Evolutionary conservation across 768 basidiomycete species (phyloP).

Genomic region (Tephrocybe sp.): DNA sequence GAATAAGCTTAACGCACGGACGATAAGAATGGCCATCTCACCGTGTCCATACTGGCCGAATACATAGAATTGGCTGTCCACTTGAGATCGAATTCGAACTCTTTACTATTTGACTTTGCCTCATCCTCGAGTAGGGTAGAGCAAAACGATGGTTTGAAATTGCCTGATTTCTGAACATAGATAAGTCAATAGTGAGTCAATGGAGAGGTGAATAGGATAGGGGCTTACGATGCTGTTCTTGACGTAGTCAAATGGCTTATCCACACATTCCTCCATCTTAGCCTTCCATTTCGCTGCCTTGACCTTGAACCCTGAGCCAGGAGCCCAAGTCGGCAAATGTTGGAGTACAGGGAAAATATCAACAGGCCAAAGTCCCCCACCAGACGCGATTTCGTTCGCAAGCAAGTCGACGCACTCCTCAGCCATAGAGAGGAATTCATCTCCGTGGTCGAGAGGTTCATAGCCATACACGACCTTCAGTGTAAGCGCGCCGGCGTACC

Average conservation of each 20-base stretch:
- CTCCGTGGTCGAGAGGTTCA: conserved; percentile 32
- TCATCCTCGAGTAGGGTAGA: conserved; percentile 56
- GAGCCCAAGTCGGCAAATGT: conserved; percentile 62
- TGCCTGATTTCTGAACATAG: conserved; percentile 35
- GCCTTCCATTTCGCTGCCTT: conserved; percentile 62
- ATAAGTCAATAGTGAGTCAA: conserved; percentile 7
- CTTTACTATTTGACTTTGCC: conserved; percentile 29
- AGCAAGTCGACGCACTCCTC: conserved; percentile 42
- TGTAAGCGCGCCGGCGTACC: conserved; percentile 60
- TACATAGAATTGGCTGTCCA: conserved; percentile 89
- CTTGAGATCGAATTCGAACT: conserved; percentile 66
- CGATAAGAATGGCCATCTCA: conserved; percentile 20
- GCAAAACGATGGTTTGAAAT: conserved; percentile 38
- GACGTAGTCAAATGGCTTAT: conserved; percentile 58
- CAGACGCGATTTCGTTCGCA: conserved; percentile 37
- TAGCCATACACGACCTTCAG: conserved; percentile 65
- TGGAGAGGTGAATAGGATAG: neutral
- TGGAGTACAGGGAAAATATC: conserved; percentile 49
- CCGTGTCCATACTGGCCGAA: conserved; percentile 62
- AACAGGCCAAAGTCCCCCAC: conserved; percentile 47
- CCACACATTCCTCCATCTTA: conserved; percentile 61
- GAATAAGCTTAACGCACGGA: neutral
- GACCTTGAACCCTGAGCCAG: conserved; percentile 63
- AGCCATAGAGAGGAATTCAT: conserved; percentile 37
- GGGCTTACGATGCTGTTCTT: conserved; percentile 53